Conservation (phyloP, 208 protist species). For the Polymyxa betae region DNA sequence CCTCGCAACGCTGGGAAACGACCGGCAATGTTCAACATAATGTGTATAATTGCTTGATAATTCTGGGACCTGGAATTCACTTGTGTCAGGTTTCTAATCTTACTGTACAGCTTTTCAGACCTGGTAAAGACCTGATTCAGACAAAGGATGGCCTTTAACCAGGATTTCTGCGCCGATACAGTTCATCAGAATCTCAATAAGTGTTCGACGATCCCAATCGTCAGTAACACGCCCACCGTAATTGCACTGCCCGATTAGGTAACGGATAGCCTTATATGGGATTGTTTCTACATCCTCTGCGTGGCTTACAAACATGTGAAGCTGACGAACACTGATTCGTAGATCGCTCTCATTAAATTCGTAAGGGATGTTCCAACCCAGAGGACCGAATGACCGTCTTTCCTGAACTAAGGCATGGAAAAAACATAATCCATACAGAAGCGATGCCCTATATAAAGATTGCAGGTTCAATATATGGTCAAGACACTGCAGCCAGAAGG, state of each 20-base stretch:
- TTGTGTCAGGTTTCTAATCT: background rate
- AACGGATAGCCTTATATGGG: constrained; percentile 93
- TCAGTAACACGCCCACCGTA: constrained; percentile 97
- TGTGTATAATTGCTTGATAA: background rate
- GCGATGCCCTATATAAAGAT: constrained; percentile 80
- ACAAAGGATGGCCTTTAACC: constrained; percentile 84
- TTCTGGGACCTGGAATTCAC: constrained; percentile 37
- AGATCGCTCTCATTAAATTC: constrained; percentile 95
- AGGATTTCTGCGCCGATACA: constrained; percentile 86
- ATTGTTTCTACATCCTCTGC: constrained; percentile 90
- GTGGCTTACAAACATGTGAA: constrained; percentile 90
- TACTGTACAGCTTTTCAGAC: constrained; percentile 45
- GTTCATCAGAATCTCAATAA: constrained; percentile 87
- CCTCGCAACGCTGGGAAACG: constrained; percentile 87
- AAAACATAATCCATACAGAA: constrained; percentile 92
- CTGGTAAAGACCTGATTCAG: constrained; percentile 79
- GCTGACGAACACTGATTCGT: constrained; percentile 89
- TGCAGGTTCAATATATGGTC: constrained; percentile 64
- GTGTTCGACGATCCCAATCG: constrained; percentile 91
- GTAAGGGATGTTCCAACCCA: constrained; percentile 94
- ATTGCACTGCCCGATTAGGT: constrained; percentile 76
- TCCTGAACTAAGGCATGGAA: constrained; percentile 95
- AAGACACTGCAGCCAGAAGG: constrained; percentile 57
- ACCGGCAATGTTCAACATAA: constrained; percentile 81
- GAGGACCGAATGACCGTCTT: constrained; percentile 88